Conservation (phyloP, 345 rosid species). For the Rhodamnia argentea region DNA sequence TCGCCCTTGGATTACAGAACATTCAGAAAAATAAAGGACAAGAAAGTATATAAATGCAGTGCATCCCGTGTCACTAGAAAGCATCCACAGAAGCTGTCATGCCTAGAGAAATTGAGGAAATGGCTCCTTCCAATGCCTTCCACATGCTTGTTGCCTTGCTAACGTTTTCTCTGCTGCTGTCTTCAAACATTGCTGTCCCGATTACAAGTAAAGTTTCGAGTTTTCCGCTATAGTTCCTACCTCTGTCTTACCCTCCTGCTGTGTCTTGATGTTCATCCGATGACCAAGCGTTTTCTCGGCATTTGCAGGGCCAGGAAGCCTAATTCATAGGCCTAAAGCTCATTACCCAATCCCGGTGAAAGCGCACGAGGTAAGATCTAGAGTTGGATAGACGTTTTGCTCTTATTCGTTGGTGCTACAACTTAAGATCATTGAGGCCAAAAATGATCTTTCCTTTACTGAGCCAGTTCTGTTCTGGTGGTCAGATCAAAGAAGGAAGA, state of each 20-base stretch:
- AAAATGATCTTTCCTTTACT: background rate
- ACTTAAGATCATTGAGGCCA: background rate
- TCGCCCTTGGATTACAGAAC: background rate
- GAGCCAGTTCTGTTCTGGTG: background rate
- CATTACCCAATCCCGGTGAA: constrained; percentile 3
- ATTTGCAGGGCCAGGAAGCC: constrained; percentile 27
- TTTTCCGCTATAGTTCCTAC: background rate
- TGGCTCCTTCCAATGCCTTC: constrained; percentile 14
- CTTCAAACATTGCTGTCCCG: constrained; percentile 22
- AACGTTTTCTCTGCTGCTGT: constrained; percentile 19
- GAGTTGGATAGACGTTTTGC: background rate
- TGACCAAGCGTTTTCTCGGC: background rate
- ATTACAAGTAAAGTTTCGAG: constrained; percentile 18
- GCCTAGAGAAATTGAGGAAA: background rate
- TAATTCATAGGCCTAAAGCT: constrained; percentile 12
- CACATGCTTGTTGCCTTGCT: constrained; percentile 19
- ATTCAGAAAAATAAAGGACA: background rate
- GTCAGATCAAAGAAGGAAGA: background rate
- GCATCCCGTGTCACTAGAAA: background rate
- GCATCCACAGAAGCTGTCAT: background rate
- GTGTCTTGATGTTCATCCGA: background rate
- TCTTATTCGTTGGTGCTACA: background rate
- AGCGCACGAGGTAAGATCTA: background rate
- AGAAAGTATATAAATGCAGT: background rate
- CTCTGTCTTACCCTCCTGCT: background rate